Percentiles rank a stretch among this genome's conserved stretches.
These are phyloP conservation scores for Cryptosporidium viatorum DNA, from an alignment of 169 alveolate species.

Conservation along the genomic window DNA sequence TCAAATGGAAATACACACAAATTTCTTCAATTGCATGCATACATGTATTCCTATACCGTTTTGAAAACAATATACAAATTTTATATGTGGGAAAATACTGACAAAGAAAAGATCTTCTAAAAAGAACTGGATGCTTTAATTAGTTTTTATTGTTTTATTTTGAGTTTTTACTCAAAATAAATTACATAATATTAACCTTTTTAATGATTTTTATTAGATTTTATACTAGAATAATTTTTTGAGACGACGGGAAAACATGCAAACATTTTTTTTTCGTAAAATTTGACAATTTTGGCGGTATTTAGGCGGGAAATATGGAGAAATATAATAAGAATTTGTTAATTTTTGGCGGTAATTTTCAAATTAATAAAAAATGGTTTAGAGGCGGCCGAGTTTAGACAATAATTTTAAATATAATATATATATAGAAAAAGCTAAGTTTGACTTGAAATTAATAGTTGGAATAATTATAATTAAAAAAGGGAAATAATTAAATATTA, in stretches of 20 bases:
- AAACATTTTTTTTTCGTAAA: background rate
- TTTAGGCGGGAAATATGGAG: background rate
- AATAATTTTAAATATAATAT: background rate
- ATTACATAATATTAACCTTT: background rate
- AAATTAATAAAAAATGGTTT: background rate
- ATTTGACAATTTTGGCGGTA: background rate
- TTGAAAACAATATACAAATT: background rate
- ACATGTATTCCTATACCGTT: slow-evolving; percentile 13
- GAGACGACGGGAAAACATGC: slow-evolving; percentile 54
- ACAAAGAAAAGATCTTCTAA: background rate
- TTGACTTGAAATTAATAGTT: background rate
- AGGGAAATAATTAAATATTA: background rate
- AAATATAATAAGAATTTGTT: background rate
- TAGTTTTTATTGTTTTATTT: background rate
- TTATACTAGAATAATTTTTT: background rate
- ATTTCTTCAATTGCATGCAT: background rate
- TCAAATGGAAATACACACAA: background rate
- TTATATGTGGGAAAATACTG: background rate
- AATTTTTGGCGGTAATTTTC: background rate
- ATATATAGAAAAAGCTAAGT: background rate
- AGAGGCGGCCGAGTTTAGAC: slow-evolving; percentile 21
- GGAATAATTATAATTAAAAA: background rate
- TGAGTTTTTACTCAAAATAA: background rate
- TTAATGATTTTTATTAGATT: background rate
- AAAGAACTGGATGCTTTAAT: background rate